phyloP scores from a whole-genome alignment of 2,329 filamentous ascomycete genomes.

The Leptographium flavum region DNA sequence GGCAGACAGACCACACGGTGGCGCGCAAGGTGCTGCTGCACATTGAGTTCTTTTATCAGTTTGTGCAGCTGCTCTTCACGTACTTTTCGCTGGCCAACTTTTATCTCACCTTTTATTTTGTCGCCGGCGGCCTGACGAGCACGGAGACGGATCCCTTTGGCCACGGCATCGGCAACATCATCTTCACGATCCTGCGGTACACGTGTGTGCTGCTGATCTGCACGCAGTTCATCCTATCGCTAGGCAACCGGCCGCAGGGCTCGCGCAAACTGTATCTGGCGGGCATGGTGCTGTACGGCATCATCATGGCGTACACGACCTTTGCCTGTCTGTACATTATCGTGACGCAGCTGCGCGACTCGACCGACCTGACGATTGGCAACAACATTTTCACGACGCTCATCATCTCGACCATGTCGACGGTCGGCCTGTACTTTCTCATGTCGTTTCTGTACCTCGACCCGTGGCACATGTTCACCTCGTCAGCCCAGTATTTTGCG shows the following conservation, averaged over 20 bases:
- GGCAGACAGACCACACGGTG: slow-evolving; percentile 81
- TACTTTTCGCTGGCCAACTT: slow-evolving; percentile 98
- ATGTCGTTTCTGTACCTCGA: slow-evolving; percentile 96
- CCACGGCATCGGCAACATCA: slow-evolving; percentile 66
- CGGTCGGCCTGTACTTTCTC: slow-evolving; percentile 85
- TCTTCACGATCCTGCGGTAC: slow-evolving; percentile 81
- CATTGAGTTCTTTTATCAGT: slow-evolving; percentile 91
- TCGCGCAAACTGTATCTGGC: slow-evolving; percentile 80
- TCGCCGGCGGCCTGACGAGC: slow-evolving; percentile 79
- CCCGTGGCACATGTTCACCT: slow-evolving; percentile 98
- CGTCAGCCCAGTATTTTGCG: slow-evolving; percentile 78
- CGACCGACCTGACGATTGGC: slow-evolving; percentile 36
- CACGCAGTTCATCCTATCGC: slow-evolving; percentile 89
- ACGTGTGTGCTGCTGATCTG: slow-evolving; percentile 75
- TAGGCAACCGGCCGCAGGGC: slow-evolving; percentile 92
- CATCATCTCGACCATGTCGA: slow-evolving; percentile 78
- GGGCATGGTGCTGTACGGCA: slow-evolving; percentile 75
- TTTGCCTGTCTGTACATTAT: slow-evolving; percentile 87
- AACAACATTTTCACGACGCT: slow-evolving; percentile 92
- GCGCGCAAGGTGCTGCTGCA: slow-evolving; percentile 82
- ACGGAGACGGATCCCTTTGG: slow-evolving; percentile 76
- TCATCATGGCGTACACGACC: slow-evolving; percentile 94
- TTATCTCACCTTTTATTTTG: slow-evolving; percentile 97
- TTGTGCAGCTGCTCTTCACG: slow-evolving; percentile 84
- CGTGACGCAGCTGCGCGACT: slow-evolving; percentile 56